Evolutionary conservation across 2,329 filamentous ascomycete genomes (phyloP), one percentile per base, ranked within the genome.

Genomic region (Hortaea werneckii): DNA sequence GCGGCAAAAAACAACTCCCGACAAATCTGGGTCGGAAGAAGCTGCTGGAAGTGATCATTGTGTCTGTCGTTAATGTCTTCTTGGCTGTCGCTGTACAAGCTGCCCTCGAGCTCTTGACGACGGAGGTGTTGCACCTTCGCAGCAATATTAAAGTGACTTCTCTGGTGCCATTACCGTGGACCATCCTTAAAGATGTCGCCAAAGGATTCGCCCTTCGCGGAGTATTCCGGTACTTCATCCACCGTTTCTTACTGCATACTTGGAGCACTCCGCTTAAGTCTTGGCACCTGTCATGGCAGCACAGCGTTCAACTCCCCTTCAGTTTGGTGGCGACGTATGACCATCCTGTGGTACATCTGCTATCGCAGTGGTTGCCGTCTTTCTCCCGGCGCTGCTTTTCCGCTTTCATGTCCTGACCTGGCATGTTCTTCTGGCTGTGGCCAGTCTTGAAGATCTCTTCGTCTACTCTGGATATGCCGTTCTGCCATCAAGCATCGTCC

Each of bases 331-430:
- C 82, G 6, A 76, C 79, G 50, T 78, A 83, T 48, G 82, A 87
- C 62, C 82, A 87, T 58, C 83, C 84, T 0, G 51, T 79, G 0
- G 74, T 79, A 1, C 75, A 83, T 41, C 65, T 87, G 5, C 63
- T 86, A 1, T 72, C 76, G 50, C 77, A 76, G 41, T 79, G 83
- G 58, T 47, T 84, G 1, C 83, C 84, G 64, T 79, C 5, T 84
- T 84, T 59, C 63, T 85, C 0, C 80, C 84, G 1, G 76, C 82
- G 1, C 65, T 80, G 13, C 53, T 76, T n/a, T 70, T 86, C 37
- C 79, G 80, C 6, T 79, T 82, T 32, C 84, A 88, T 61, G 72
- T 87, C 4, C 69, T 87, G n/a, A 85, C 81, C 0, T 87, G 82
- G 66, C 74, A 85, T 46, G 57, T 85, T 8, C 76, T 85, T 51